Evolutionary conservation across 352 stramenopile species (phyloP), one percentile per base, ranked within the genome.

Genomic region (Globisporangium splendens): DNA sequence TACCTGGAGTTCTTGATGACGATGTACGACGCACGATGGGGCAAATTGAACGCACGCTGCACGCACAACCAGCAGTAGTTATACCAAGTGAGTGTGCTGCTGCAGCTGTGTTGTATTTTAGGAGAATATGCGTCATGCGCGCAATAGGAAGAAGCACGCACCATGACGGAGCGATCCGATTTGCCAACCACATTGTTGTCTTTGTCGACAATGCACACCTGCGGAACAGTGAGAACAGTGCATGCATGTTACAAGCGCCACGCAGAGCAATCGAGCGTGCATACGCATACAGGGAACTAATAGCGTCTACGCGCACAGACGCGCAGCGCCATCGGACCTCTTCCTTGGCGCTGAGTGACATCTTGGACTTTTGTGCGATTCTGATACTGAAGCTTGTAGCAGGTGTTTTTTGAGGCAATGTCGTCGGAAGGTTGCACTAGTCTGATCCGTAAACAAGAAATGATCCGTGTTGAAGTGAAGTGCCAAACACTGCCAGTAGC

Each of bases 161-260:
- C 85, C 83, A 93, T 92, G 18, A 95, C 85, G 22, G 81, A 66
- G 52, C 85, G 85, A 52, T 93, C 83, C 10, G 81, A 77, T 66
- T 91, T 89, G 41, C 85, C 85, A 11, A 95, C 59, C n/a, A 92
- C 81, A 59, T 92, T 79, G 63, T 95, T 91, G 53, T 83, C 52
- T 42, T 82, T 61, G 56, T 93, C 77, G n/a, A 95, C 83, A 53
- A 95, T 93, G 57, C 76, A 89, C n/a, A 93, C 83, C 84, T 94
- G 54, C n/a, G 7, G 46, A 10, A 54, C 12, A 47, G 33, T 47
- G 31, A 56, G 8, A 4, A 22, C 47, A 55, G 35, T 41, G 35
- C 35, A 41, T 41, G 7, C 7, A 41, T 7, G 35, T 13, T 12
- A 15, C 15, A n/a, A 18, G 5, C 14, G 8, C 35, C 24, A 53